phyloP scores from a whole-genome alignment of 169 alveolate species.

The Eimeria praecox region DNA sequence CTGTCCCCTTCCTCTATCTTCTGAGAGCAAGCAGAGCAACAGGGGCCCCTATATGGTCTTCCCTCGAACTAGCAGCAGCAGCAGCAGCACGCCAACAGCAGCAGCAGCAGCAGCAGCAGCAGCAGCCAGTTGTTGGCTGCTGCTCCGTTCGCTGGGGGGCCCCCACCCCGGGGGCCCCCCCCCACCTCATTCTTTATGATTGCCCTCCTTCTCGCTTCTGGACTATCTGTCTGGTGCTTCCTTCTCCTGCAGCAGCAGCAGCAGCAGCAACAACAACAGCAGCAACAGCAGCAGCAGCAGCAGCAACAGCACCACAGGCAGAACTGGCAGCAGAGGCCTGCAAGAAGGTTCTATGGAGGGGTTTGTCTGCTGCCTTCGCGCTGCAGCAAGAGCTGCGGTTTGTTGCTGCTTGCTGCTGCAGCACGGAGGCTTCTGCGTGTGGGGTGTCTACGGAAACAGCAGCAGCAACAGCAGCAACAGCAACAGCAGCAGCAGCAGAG shows the following conservation, averaged over 20 bases:
- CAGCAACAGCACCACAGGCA: slow-evolving; percentile 12
- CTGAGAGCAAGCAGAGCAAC: slow-evolving; percentile 7
- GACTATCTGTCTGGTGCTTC: slow-evolving; percentile 47
- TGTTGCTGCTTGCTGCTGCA: slow-evolving; percentile 60
- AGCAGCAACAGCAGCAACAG: too few species aligned
- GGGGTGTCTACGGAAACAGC: too few species aligned
- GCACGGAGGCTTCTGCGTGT: not conserved
- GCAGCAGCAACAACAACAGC: not conserved
- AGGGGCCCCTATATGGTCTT: slow-evolving; percentile 48
- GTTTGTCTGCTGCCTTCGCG: not conserved
- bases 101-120: slow-evolving; percentile 25
- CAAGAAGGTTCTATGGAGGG: slow-evolving; percentile 1
- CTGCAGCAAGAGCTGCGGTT: slow-evolving; percentile 45
- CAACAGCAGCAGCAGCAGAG: not conserved
- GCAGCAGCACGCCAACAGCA: slow-evolving; percentile 3
- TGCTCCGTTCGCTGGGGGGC: slow-evolving; percentile 48
- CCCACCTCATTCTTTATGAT: slow-evolving; percentile 15
- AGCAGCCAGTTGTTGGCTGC: slow-evolving; percentile 16
- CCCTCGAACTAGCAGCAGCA: slow-evolving; percentile 2
- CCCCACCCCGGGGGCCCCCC: slow-evolving; percentile 51
- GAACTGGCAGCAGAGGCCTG: not conserved
- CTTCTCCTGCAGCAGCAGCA: slow-evolving; percentile 42
- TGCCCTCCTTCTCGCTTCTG: slow-evolving; percentile 27
- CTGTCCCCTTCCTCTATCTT: slow-evolving; percentile 1
- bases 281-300: slow-evolving; percentile 12